Percentiles rank a stretch among this genome's conserved stretches.
phyloP scores from a whole-genome alignment of 2,329 filamentous ascomycete species.

The Shiraia sp. region DNA sequence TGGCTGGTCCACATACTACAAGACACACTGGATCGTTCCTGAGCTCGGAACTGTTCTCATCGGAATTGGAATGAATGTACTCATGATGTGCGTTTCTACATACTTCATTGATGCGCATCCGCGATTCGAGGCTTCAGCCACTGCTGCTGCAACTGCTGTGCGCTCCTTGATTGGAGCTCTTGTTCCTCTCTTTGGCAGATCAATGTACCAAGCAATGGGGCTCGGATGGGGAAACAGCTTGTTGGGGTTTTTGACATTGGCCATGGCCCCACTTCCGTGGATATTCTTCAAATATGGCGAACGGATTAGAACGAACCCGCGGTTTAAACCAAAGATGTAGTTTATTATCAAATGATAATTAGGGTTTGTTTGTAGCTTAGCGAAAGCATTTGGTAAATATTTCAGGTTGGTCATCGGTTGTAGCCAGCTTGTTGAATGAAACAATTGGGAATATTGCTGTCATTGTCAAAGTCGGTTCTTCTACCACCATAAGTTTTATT shows the following conservation, averaged over 20 bases:
- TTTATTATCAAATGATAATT: not conserved
- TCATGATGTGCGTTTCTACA: slow-evolving; percentile 45
- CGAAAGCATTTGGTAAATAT: not conserved
- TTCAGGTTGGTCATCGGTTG: no score
- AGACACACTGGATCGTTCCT: slow-evolving; percentile 58
- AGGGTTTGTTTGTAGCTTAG: not conserved
- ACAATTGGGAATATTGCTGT: no score
- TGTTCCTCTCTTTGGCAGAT: slow-evolving; percentile 60
- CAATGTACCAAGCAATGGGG: slow-evolving; percentile 62
- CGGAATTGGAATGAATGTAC: slow-evolving; percentile 10
- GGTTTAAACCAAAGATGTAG: slow-evolving; percentile 18
- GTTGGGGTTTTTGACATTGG: slow-evolving; percentile 55
- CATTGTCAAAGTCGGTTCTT: no score
- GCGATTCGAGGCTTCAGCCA: slow-evolving; percentile 47
- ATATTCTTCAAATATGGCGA: slow-evolving; percentile 51
- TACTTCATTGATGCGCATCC: slow-evolving; percentile 66
- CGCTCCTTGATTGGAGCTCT: slow-evolving; percentile 58
- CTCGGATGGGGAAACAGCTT: slow-evolving; percentile 62
- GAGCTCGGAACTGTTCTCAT: slow-evolving; percentile 21
- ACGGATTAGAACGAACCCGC: slow-evolving; percentile 45
- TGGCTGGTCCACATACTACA: slow-evolving; percentile 57
- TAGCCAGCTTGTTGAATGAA: no score
- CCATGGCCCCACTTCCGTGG: slow-evolving; percentile 47
- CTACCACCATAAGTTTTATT: no score
- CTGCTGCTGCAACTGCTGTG: slow-evolving; percentile 62